A percentile compares a stretch with the other conserved stretches of the same genome.
phyloP scores from a whole-genome alignment of 2,329 filamentous ascomycete species.

The Fusarium anguioides region DNA sequence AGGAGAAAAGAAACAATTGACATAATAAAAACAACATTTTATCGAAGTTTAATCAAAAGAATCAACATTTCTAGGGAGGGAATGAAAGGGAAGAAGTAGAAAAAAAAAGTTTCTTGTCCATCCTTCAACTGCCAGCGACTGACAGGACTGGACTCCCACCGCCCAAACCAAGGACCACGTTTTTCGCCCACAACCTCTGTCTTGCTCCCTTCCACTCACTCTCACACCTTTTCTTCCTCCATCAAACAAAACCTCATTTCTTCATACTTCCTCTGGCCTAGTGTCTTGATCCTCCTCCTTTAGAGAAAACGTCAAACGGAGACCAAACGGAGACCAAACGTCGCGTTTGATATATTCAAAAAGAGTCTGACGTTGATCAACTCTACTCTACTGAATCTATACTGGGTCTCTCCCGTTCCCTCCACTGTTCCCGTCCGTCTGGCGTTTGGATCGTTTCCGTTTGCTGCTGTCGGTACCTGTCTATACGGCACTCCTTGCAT shows the following conservation, averaged over 20 bases:
- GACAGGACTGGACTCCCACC: constrained; percentile 23
- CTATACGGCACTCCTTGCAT: constrained; percentile 23
- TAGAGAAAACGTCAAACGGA: neutral
- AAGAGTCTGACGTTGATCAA: constrained; percentile 9
- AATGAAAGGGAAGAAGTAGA: constrained; percentile 14
- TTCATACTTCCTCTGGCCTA: constrained; percentile 22
- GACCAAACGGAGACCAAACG: neutral
- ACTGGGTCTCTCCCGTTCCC: constrained; percentile 28
- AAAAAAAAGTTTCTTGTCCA: constrained; percentile 31
- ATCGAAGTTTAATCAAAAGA: neutral
- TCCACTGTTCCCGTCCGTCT: constrained; percentile 34
- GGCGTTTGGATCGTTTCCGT: constrained; percentile 29
- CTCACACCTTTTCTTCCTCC: constrained; percentile 20
- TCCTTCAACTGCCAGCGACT: constrained; percentile 27
- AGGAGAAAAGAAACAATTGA: neutral
- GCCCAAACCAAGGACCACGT: constrained; percentile 38
- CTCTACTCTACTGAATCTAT: neutral
- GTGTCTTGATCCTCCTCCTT: constrained; percentile 15
- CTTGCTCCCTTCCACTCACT: constrained; percentile 34
- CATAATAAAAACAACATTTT: neutral
- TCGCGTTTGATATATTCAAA: constrained; percentile 6
- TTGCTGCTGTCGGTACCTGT: constrained; percentile 35
- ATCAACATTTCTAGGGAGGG: constrained; percentile 4
- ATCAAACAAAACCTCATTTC: constrained; percentile 15
- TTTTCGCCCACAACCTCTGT: constrained; percentile 37